Evolutionary conservation across 306 rosid species (phyloP).

Genomic region (Herpetospermum pedunculosum): DNA sequence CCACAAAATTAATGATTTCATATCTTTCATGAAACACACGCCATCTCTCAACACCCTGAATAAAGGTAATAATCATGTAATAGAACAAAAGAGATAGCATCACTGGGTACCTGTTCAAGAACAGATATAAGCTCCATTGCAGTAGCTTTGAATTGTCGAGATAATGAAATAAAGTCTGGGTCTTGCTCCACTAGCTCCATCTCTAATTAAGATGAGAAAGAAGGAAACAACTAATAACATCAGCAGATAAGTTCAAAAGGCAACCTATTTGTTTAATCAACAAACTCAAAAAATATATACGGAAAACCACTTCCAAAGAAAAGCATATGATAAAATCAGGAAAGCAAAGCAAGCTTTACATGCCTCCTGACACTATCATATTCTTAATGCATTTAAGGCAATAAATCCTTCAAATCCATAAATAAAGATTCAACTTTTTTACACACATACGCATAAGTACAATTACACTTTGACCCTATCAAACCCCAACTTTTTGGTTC

Average conservation of each 20-base stretch:
- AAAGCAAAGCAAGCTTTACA: background rate
- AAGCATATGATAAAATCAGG: background rate
- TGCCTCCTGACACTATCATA: background rate
- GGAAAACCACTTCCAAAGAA: conserved; percentile 4
- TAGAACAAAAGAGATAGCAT: background rate
- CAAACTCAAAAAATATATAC: background rate
- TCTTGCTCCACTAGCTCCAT: conserved; percentile 96
- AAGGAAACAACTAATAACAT: conserved; percentile 28
- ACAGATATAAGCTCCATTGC: conserved; percentile 88
- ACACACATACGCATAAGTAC: background rate
- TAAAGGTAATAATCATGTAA: background rate
- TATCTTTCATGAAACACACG: background rate
- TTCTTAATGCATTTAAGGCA: background rate
- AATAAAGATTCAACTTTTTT: background rate
- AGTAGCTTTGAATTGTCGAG: conserved; percentile 91
- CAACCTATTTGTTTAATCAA: background rate
- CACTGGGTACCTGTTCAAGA: conserved; percentile 82
- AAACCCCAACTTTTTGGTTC: background rate
- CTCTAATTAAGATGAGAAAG: conserved; percentile 41
- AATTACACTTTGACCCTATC: background rate
- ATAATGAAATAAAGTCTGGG: conserved; percentile 64
- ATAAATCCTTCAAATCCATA: background rate
- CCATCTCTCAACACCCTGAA: background rate
- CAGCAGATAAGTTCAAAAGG: conserved; percentile 22
- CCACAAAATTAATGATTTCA: background rate